phyloP scores from a whole-genome alignment of 306 rosid species.

The Cucurbita ficifolia region DNA sequence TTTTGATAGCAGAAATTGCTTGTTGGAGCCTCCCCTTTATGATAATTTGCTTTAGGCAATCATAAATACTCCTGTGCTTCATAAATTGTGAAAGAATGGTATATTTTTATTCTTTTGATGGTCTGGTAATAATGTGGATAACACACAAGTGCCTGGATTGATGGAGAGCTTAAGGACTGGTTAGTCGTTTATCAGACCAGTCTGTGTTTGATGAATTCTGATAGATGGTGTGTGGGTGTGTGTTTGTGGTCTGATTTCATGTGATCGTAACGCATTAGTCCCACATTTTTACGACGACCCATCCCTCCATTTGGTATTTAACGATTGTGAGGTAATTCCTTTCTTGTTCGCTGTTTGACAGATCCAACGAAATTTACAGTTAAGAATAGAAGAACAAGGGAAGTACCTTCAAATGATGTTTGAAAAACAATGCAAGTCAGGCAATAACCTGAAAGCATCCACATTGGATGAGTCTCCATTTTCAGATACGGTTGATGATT shows the following conservation, averaged over 20 bases:
- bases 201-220: background rate
- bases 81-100: background rate
- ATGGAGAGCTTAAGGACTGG: background rate
- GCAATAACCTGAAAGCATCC: constrained; percentile 18
- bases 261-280: background rate
- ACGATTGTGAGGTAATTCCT: background rate
- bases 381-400: constrained; percentile 98
- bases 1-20: background rate
- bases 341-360: constrained; percentile 8
- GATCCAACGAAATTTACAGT: constrained; percentile 92
- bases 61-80: background rate
- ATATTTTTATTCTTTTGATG: background rate
- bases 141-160: background rate
- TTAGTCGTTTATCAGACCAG: background rate
- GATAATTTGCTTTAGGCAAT: background rate
- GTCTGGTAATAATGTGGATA: background rate
- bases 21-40: background rate
- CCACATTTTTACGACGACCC: background rate
- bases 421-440: constrained; percentile 60
- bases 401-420: constrained; percentile 89
- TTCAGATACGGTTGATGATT: constrained; percentile 29
- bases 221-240: background rate
- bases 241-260: background rate
- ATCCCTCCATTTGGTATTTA: background rate
- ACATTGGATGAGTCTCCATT: constrained; percentile 26